Evolutionary conservation across 2,329 filamentous ascomycete genomes (phyloP), one percentile per base, ranked within the genome.

Genomic region (Colletotrichum sansevieriae): DNA sequence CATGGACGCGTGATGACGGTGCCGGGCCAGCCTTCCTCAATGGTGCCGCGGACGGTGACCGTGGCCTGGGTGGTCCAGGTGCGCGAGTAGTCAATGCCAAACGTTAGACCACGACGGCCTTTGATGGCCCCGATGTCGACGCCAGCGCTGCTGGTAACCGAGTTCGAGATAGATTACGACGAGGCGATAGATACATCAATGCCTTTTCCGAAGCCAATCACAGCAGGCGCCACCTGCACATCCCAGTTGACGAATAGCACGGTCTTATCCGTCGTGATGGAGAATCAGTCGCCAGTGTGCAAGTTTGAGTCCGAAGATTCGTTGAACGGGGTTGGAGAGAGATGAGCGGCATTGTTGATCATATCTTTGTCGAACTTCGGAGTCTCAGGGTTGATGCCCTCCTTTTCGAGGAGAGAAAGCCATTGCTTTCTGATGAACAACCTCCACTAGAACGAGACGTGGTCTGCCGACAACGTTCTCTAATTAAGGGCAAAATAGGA

Each of bases 231-330:
- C 65, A 68, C 65, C 29, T 68, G 65, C 7, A 68, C 60, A 3
- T 68, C 65, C 65, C 65, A 68, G 65, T 68, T 55, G 9, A 65
- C 43, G 55, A 68, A 68, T 1, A 33, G 46, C 33, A 56, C 25
- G 5, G 46, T 55, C 37, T 37, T 64, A 22, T 64, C 55, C n/a
- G 39, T 60, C 12, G 57, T 51, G 37, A 52, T 33, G 20, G 65
- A 63, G 0, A 25, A 37, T 33, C 65, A 64, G 46, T 59, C 37
- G n/a, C 60, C 55, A 15, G 18, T 22, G 29, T 60, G 43, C 0
- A 46, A 41, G 20, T 41, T 49, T 20, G 43, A 37, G 22, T 44
- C 37, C 22, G 55, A 44, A 25, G 55, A 33, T 8, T 46, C 55
- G 41, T 58, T 58, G 55, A n/a, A 46, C 13, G 25, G 5, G 13